Evolutionary conservation across 805 yeast genomes (phyloP).

Genomic region (Saturnispora gosingensis): DNA sequence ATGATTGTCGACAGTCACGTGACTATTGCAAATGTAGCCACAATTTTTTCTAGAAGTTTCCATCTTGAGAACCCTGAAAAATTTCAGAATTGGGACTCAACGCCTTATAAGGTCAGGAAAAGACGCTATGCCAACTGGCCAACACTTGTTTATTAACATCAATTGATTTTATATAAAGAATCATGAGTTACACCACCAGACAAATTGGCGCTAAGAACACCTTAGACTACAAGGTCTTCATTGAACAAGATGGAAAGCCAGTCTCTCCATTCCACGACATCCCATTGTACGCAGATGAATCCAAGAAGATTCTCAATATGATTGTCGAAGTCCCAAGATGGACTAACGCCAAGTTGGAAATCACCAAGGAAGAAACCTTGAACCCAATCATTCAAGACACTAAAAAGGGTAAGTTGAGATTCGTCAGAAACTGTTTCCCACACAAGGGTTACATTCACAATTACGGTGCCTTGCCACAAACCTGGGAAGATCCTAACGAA

Average conservation of each 20-base stretch:
- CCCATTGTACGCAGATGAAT: conserved; percentile 89
- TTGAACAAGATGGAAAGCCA: conserved; percentile 90
- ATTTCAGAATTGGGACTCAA: background rate
- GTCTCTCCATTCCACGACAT: conserved; percentile 94
- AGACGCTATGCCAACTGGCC: background rate
- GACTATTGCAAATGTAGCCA: background rate
- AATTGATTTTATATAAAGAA: background rate
- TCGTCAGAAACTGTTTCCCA: conserved; percentile 96
- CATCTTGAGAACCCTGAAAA: background rate
- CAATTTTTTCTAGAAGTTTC: background rate
- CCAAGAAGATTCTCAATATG: conserved; percentile 69
- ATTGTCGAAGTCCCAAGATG: conserved; percentile 97
- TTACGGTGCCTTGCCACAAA: conserved; percentile 97
- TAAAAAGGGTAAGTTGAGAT: conserved; percentile 93
- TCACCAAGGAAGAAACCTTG: conserved; percentile 69
- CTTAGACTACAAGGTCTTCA: conserved; percentile 81
- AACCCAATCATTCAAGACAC: conserved; percentile 97
- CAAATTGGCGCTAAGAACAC: conserved; percentile 95
- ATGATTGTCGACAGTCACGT: background rate
- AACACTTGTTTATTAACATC: background rate
- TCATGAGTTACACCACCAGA: conserved; percentile 78
- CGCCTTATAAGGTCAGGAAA: background rate
- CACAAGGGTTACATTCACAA: conserved; percentile 98
- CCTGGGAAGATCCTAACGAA: conserved; percentile 70
- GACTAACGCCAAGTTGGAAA: conserved; percentile 96